Evolutionary conservation across 176 grass and related monocot species (phyloP), one percentile per base, ranked within the genome.

Genomic region (Oryza punctata): DNA sequence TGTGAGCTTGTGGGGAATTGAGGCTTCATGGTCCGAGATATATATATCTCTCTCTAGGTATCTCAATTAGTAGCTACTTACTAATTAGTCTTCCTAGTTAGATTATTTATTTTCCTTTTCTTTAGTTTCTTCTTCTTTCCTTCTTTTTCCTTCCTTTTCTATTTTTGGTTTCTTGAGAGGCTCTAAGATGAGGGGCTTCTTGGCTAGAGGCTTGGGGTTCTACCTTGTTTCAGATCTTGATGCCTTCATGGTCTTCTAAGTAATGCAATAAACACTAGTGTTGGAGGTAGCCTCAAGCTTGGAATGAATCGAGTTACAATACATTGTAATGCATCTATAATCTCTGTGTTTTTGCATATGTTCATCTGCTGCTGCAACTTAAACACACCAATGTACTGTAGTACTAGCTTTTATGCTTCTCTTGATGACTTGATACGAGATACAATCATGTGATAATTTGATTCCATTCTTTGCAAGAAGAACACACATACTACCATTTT

Each of bases 1-100:
- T 81, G 38, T 63, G 79, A 87, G 91, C 87, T 81, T 35, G 81
- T 87, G 81, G 88, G 91, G 91, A 93, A 93, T 90, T 82, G 91
- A 93, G 78, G 88, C 85, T 85, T 93, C 77, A 88, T 90, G 91
- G 91, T 93, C 91, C 91, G 91, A 93, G 84, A 92, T 89, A 85
- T 92, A 82, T 35, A 41, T 69, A 29, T 70, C 4, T 52, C 27
- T 89, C 70, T 86, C 82, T 88, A 90, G 89, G 84, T 84, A 64
- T 92, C 75, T 83, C 28, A 82, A 78, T 74, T 85, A 77, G 24
- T 28, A 65, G 19, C 72, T 77, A 24, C 71, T 71, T 77, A 61
- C 78, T 77, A 45, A 60, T 82, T 65, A 78, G 57, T 12, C 16
- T 23, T 78, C 5, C 19, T 87, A 73, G 70, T 41, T 80, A 61